Base-by-base conservation (phyloP, 371 early-diverging fungal species). In the Lichtheimia ornata region DNA sequence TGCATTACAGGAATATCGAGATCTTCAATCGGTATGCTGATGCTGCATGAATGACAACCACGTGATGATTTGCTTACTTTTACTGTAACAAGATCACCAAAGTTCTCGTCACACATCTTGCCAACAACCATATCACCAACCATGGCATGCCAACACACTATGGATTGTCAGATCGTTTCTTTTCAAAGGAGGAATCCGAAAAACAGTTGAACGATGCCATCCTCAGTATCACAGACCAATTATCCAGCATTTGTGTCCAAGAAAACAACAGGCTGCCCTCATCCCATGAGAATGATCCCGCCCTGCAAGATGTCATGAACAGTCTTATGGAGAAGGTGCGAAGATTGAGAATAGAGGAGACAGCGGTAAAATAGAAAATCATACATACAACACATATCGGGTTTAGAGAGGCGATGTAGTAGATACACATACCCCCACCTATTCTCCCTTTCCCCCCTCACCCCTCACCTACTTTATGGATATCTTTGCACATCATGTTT, bases 281-380 rank as follows among this genome's bases (percentile, higher is more conserved):
- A 22, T 22, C 22, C 2, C 59, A 27, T 5, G 53, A 67, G 6
- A 45, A 54, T 13, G 47, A 56, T 5, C 64, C 56, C 6, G 58
- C 57, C 11, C 18, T 73, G 4, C 64, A 67, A 13, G 69, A 71
- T 54, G 71, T 72, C 2, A 53, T 79, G 22, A 70, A 73, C 53
- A 63, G 60, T 3, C 50, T 79, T 56, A 72, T 79, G 65, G 76
- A 72, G 25, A 79, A 73, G 58, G 71, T 76, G 11, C 73, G 72
- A n/a, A 53, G 65, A 56, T 42, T 79, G 13, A 70, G 76, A 6
- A 65, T 79, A 30, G 25, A 62, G 40, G 72, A 68, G n/a, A 50
- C 60, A 6, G 60, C 60, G 20, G 60, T 59, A 24, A 59, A 59
- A 52, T 59, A 56, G 45, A 35, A 17, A 4, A 54, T 27, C n/a